A percentile compares a stretch with the other conserved stretches of the same genome.
These are phyloP conservation scores for Xylaria nigripes DNA, from an alignment of 495 filamentous ascomycete species.

Conservation along the genomic window DNA sequence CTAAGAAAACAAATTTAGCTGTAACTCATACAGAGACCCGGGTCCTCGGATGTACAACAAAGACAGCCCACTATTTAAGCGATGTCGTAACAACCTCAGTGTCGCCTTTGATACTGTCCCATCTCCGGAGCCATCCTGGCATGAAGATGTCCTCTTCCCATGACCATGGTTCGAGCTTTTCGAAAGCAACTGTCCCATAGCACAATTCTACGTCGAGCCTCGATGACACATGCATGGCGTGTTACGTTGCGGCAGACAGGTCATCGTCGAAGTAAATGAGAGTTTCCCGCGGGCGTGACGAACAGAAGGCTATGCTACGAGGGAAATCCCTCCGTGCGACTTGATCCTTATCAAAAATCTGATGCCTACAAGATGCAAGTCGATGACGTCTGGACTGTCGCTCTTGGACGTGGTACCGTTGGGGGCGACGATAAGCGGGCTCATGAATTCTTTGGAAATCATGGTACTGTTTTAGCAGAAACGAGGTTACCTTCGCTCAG, in stretches of 20 bases:
- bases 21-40: constrained; percentile 41
- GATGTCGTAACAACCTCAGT: constrained; percentile 32
- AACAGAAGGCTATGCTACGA: constrained; percentile 21
- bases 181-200: too few relatives aligned
- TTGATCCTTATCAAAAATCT: constrained; percentile 28
- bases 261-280: constrained; percentile 16
- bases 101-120: constrained; percentile 32
- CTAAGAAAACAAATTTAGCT: constrained; percentile 14
- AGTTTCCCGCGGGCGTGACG: constrained; percentile 28
- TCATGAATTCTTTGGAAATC: constrained; percentile 37
- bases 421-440: constrained; percentile 27
- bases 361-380: constrained; percentile 35
- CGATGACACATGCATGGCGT: too few relatives aligned
- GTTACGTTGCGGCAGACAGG: too few relatives aligned
- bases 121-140: constrained; percentile 25
- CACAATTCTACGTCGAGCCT: too few relatives aligned
- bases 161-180: too few relatives aligned
- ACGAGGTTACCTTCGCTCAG: constrained; percentile 12
- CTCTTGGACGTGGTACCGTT: constrained; percentile 36
- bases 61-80: constrained; percentile 28
- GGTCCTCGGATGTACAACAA: constrained; percentile 36
- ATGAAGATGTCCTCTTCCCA: too few relatives aligned
- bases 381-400: constrained; percentile 35
- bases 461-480: constrained; percentile 23
- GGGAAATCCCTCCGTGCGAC: constrained; percentile 33